A percentile compares a stretch with the other conserved stretches of the same genome.
Conservation (phyloP, 768 basidiomycete genomes). For the Tricholoma bakamatsutake region DNA sequence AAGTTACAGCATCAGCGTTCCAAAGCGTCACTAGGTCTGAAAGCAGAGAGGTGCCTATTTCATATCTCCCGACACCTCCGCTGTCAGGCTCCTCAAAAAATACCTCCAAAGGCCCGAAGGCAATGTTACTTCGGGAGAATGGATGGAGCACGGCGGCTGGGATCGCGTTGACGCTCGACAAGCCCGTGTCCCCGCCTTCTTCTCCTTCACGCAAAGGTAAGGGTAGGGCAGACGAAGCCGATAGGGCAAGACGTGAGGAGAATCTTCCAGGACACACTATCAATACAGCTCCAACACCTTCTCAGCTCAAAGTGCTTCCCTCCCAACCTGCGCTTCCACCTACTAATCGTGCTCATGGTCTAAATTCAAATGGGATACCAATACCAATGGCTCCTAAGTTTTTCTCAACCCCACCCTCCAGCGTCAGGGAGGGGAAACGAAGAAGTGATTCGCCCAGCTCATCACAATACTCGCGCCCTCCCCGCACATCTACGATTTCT, state of each 20-base stretch:
- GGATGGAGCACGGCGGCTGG: not conserved
- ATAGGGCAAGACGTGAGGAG: not conserved
- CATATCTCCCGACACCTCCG: not conserved
- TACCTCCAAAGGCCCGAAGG: constrained; percentile 14
- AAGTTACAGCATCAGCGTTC: not conserved
- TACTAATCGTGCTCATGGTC: not conserved
- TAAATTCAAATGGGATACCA: constrained; percentile 5
- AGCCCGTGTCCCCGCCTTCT: not conserved
- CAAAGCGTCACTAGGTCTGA: not conserved
- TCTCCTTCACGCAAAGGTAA: not conserved
- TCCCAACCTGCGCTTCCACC: not conserved
- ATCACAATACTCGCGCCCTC: constrained; percentile 1
- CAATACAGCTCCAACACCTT: not conserved
- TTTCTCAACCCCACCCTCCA: constrained; percentile 3
- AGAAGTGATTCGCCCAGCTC: constrained; percentile 3
- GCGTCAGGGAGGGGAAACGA: not conserved
- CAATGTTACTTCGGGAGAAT: constrained; percentile 13
- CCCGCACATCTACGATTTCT: constrained; percentile 1
- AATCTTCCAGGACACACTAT: not conserved
- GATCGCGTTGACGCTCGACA: not conserved
- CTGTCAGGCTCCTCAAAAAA: constrained; percentile 2
- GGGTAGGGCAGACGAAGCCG: not conserved
- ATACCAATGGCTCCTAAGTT: constrained; percentile 14
- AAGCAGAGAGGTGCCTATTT: not conserved
- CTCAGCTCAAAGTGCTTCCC: not conserved